Evolutionary conservation across 441 rosid species (phyloP).

Genomic region (Pelargonium cotyledonis): DNA sequence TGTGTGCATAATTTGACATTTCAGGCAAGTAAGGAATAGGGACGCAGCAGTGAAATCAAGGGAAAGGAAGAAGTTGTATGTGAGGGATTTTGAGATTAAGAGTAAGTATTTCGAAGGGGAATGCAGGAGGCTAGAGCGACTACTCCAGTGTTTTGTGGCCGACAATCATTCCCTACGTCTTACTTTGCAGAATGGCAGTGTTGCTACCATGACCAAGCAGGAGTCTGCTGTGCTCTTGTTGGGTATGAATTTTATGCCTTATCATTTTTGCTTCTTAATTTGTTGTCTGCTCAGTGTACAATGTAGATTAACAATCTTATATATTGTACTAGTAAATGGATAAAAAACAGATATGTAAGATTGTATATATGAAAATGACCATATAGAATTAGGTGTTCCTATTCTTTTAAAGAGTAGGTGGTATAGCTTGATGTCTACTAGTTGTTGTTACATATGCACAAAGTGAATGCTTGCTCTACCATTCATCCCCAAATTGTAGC

Average conservation of each 20-base stretch:
- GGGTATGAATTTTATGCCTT: conserved; percentile 42
- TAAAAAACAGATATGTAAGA: too few relatives aligned
- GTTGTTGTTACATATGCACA: background rate
- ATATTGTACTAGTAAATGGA: too few relatives aligned
- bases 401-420: background rate
- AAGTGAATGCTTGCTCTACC: background rate
- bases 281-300: too few relatives aligned
- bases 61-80: conserved; percentile 77
- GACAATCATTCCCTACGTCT: conserved; percentile 75
- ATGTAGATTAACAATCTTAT: too few relatives aligned
- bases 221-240: conserved; percentile 99
- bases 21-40: conserved; percentile 77
- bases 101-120: conserved; percentile 75
- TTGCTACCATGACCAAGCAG: conserved; percentile 75
- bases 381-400: background rate
- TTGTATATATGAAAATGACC: too few relatives aligned
- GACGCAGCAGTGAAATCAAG: conserved; percentile 83
- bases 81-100: conserved; percentile 72
- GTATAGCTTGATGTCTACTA: background rate
- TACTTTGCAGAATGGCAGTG: conserved; percentile 47
- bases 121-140: conserved; percentile 66
- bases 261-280: too few relatives aligned
- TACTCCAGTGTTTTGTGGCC: conserved; percentile 63
- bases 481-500: background rate
- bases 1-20: background rate